These are phyloP conservation scores for Penicillium hesseltinei DNA, from an alignment of 2,329 filamentous ascomycete genomes.

Conservation along the genomic window DNA sequence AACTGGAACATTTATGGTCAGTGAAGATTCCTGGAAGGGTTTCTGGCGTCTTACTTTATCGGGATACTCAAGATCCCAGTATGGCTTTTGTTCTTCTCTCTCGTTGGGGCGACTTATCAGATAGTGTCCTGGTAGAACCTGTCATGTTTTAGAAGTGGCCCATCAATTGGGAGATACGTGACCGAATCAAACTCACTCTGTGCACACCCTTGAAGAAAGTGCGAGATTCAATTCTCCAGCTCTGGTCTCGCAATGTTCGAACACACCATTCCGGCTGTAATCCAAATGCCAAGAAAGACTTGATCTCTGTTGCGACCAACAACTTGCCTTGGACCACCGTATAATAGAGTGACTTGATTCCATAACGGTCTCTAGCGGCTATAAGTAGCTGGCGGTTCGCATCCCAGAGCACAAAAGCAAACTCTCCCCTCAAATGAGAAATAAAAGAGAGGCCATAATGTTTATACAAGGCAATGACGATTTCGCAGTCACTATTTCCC, in stretches of 20 bases:
- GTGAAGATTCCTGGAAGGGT: not conserved
- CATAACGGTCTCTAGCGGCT: slow-evolving; percentile 54
- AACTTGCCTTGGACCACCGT: slow-evolving; percentile 44
- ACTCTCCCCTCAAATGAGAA: slow-evolving; percentile 54
- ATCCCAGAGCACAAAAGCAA: slow-evolving; percentile 51
- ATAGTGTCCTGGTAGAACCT: slow-evolving; percentile 48
- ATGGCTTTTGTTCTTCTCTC: slow-evolving; percentile 38
- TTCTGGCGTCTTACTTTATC: slow-evolving; percentile 47
- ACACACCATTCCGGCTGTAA: slow-evolving; percentile 57
- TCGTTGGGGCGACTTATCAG: slow-evolving; percentile 21
- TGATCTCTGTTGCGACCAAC: slow-evolving; percentile 54
- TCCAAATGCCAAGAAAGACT: slow-evolving; percentile 53
- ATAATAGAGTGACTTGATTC: slow-evolving; percentile 58
- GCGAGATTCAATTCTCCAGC: slow-evolving; percentile 46
- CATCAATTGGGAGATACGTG: not conserved
- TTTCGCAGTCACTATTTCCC: slow-evolving; percentile 53
- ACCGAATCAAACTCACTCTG: not conserved
- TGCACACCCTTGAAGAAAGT: slow-evolving; percentile 53
- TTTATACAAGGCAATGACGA: slow-evolving; percentile 54
- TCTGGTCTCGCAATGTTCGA: slow-evolving; percentile 43
- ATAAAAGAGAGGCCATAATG: slow-evolving; percentile 49
- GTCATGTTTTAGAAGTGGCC: slow-evolving; percentile 3
- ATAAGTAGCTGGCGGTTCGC: slow-evolving; percentile 47
- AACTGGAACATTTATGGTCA: not conserved
- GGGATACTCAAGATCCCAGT: slow-evolving; percentile 55